A percentile compares a stretch with the other conserved stretches of the same genome.
Conservation (phyloP, 2,329 filamentous ascomycete species). For the Intubia oerlemansii region DNA sequence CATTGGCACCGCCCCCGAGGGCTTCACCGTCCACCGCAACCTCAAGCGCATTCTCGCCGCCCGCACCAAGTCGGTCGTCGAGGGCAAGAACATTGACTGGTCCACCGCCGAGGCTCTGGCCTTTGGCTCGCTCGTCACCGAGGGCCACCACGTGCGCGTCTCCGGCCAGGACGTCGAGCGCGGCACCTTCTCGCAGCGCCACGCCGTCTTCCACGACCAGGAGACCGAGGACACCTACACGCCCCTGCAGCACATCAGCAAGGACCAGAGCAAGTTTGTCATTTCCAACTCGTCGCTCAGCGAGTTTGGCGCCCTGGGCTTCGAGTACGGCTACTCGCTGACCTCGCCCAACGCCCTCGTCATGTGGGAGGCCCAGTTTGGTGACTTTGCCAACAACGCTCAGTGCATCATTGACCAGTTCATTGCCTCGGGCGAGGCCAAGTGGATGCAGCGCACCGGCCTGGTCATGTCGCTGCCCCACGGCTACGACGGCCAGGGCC, state of each 20-base stretch:
- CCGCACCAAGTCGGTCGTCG: constrained; percentile 76
- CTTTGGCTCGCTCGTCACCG: constrained; percentile 73
- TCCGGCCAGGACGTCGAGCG: constrained; percentile 98
- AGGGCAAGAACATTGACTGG: constrained; percentile 94
- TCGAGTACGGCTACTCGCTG: constrained; percentile 96
- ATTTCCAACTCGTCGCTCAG: constrained; percentile 86
- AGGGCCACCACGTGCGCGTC: constrained; percentile 92
- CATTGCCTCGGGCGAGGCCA: constrained; percentile 88
- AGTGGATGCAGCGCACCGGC: constrained; percentile 96
- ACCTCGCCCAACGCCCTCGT: constrained; percentile 93
- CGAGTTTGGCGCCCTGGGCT: constrained; percentile 58
- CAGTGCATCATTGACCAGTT: constrained; percentile 99
- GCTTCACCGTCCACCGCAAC: constrained; percentile 81
- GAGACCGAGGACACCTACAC: constrained; percentile 86
- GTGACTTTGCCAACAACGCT: constrained; percentile 98
- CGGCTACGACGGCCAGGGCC: constrained; percentile 94
- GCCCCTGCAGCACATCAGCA: constrained; percentile 69
- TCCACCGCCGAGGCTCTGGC: constrained; percentile 90
- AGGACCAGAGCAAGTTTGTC: constrained; percentile 87
- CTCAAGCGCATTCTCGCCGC: constrained; percentile 84
- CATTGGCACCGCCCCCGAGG: constrained; percentile 61
- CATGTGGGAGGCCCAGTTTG: constrained; percentile 99
- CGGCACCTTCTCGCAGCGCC: constrained; percentile 96
- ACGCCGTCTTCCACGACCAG: constrained; percentile 94
- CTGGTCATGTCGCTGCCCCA: constrained; percentile 92